Conservation (phyloP, 768 basidiomycete species). For the Russula dissimulans region DNA sequence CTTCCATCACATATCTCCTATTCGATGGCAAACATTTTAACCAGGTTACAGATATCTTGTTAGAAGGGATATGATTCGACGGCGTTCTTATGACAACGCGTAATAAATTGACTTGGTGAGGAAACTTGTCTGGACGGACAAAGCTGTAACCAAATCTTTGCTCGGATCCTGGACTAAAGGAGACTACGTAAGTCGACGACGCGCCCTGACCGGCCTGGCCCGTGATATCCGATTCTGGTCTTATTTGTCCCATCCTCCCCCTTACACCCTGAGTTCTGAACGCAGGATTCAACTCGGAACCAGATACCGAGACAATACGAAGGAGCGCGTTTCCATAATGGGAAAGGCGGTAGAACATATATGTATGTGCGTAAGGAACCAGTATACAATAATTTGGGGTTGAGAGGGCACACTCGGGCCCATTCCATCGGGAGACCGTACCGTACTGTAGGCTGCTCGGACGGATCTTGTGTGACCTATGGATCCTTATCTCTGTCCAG, state of each 20-base stretch:
- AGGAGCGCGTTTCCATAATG: neutral
- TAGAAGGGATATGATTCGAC: too few relatives aligned
- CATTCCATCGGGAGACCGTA: neutral
- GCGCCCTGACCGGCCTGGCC: too few relatives aligned
- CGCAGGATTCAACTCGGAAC: neutral
- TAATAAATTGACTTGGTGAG: too few relatives aligned
- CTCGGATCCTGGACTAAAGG: neutral
- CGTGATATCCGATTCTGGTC: too few relatives aligned
- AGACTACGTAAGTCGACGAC: neutral
- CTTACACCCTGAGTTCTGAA: neutral
- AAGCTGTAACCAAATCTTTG: too few relatives aligned
- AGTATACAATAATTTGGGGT: too few relatives aligned
- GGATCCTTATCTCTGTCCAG: neutral
- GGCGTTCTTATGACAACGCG: too few relatives aligned
- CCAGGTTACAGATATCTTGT: too few relatives aligned
- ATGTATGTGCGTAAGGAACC: neutral
- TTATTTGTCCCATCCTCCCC: neutral
- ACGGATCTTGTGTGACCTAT: constrained; percentile 7
- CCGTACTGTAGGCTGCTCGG: neutral
- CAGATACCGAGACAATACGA: too few relatives aligned
- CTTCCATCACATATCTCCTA: neutral
- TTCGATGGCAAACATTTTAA: too few relatives aligned
- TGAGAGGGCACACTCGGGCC: neutral
- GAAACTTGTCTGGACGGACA: too few relatives aligned
- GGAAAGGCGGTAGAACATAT: neutral